Evolutionary conservation across 768 basidiomycete species (phyloP).

Genomic region (Amanita rubescens): DNA sequence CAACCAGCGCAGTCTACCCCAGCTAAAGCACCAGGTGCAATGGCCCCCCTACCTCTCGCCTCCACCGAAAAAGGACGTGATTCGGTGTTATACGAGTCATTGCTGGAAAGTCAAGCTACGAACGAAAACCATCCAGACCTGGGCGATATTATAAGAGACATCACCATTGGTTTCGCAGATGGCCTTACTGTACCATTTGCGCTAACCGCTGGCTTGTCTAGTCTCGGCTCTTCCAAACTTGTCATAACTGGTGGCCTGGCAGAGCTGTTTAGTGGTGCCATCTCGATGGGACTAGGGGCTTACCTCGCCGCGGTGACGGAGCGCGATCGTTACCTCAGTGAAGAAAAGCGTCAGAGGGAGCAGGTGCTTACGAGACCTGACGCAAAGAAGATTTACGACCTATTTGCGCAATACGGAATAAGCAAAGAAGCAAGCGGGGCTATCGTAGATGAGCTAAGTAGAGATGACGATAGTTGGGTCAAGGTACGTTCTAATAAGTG

Average conservation of each 20-base stretch:
- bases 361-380: not conserved
- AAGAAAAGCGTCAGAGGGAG: not conserved
- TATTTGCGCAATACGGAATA: not conserved
- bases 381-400: not conserved
- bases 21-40: not conserved
- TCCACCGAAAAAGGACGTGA: not conserved
- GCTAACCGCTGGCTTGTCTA: slow-evolving; percentile 2
- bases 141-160: not conserved
- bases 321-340: slow-evolving; percentile 2
- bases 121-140: not conserved
- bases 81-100: not conserved
- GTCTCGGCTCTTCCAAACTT: not conserved
- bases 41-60: not conserved
- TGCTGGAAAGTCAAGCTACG: not conserved
- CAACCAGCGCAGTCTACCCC: no score
- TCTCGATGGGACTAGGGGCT: not conserved
- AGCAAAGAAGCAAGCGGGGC: not conserved
- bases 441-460: not conserved
- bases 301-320: slow-evolving; percentile 3
- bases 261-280: slow-evolving; percentile 1
- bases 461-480: not conserved
- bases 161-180: slow-evolving; percentile 1
- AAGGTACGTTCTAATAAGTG: not conserved
- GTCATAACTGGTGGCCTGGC: slow-evolving; percentile 1
- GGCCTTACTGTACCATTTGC: slow-evolving; percentile 2